Base-by-base conservation (phyloP, 106 monocot species). In the Allium fistulosum region DNA sequence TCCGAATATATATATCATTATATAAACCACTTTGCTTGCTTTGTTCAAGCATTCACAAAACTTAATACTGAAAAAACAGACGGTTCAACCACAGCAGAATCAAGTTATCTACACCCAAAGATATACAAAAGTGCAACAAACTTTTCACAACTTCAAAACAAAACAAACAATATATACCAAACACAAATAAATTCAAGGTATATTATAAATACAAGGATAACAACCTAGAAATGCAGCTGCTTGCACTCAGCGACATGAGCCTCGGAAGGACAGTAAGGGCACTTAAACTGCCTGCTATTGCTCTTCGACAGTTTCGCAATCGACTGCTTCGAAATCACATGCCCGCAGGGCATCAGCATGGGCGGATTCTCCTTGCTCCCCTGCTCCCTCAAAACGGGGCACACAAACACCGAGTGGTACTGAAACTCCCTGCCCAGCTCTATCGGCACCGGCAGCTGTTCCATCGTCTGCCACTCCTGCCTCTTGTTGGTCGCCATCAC, bases 291-390 rank as follows among this genome's bases (percentile, higher is more conserved):
- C 13, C 85, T 63, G 0, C 78, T 78, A 57, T 78, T 85, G 48
- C 71, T 81, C 63, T 85, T 85, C 0, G 80, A 81, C 11, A 85
- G 74, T 59, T 85, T 85, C 49, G 75, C 56, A 11, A 85, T 70
- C 0, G 81, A 74, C 51, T 85, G 85, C 62, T 75, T 81, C 6
- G 73, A 81, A 10, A 81, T 59, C 10, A 80, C 85, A 7, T 85
- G 85, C 26, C 81, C 85, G 46, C 85, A 85, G 0, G 81, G 85
- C 81, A 85, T 81, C 62, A 81, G 59, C 85, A 85, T 85, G 2
- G 85, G 85, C 0, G 85, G 85, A 57, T 85, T 85, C 68, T 85
- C 85, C 2, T 85, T 75, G 8, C 67, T 78, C 16, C 28, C 81
- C 26, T 71, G 85, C 68, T 85, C 85, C 17, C 71, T 50, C 15